Evolutionary conservation across 148 eudicot genomes (phyloP).

Genomic region (Euryodendron excelsum): DNA sequence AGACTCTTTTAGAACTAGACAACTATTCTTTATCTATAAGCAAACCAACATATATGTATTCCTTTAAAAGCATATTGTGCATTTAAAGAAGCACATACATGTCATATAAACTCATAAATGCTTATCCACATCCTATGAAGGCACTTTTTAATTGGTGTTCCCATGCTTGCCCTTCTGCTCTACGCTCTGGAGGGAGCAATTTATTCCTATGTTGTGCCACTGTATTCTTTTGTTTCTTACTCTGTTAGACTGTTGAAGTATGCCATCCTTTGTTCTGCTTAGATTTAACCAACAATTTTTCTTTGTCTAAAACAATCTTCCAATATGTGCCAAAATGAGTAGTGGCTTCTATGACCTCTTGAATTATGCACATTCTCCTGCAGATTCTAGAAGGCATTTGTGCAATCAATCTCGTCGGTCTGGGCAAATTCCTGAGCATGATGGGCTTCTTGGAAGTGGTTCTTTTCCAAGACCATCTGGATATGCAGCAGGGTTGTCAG

Average conservation of each 20-base stretch:
- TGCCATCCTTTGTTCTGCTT: not conserved
- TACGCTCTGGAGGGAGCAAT: not conserved
- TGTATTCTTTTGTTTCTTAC: not conserved
- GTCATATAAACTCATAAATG: not conserved
- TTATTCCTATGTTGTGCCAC: too few relatives aligned
- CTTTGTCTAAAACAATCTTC: not conserved
- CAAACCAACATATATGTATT: not conserved
- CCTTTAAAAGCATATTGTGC: not conserved
- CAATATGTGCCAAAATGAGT: not conserved
- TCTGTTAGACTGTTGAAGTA: slow-evolving; percentile 3
- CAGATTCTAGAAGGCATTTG: slow-evolving; percentile 74
- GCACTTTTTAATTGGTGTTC: slow-evolving; percentile 2
- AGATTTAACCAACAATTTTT: not conserved
- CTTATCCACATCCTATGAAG: not conserved
- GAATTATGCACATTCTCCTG: slow-evolving; percentile 1
- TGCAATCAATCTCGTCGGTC: slow-evolving; percentile 60
- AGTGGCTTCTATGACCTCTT: not conserved
- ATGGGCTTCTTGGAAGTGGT: slow-evolving; percentile 99
- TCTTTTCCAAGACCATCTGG: slow-evolving; percentile 90
- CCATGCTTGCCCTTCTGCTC: not conserved
- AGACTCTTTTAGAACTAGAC: not conserved
- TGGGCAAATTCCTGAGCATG: slow-evolving; percentile 87
- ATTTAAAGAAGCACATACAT: not conserved
- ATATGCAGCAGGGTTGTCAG: slow-evolving; percentile 55
- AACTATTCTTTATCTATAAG: not conserved